Percentiles rank a stretch among this genome's conserved stretches.
Evolutionary conservation across 75 land plant genomes (phyloP).

Genomic region (Selaginella moellendorffii): DNA sequence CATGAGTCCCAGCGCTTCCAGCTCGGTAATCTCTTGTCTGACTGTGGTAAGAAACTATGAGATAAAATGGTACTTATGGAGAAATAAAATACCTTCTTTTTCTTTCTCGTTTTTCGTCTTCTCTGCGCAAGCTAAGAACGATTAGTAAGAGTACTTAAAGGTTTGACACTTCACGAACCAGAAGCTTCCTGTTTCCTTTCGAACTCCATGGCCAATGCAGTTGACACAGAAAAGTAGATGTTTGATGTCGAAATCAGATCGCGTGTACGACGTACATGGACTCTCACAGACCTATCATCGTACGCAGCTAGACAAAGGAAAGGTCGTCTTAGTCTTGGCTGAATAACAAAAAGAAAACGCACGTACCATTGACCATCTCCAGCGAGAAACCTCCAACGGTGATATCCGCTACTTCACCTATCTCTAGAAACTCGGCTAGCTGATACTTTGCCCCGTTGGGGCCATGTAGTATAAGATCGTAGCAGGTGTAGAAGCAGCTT

Average conservation of each 20-base stretch:
- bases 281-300: slow-evolving; percentile 92
- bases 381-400: slow-evolving; percentile 70
- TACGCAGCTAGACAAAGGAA: slow-evolving; percentile 50
- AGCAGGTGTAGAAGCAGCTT: slow-evolving; percentile 91
- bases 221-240: slow-evolving; percentile 77
- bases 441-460: slow-evolving; percentile 73
- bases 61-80: neutral
- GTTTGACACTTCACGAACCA: slow-evolving; percentile 21
- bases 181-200: slow-evolving; percentile 39
- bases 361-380: slow-evolving; percentile 88
- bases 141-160: neutral
- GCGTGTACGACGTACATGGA: slow-evolving; percentile 77
- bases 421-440: slow-evolving; percentile 84
- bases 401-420: slow-evolving; percentile 92
- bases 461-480: slow-evolving; percentile 64
- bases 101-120: neutral
- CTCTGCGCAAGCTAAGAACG: neutral
- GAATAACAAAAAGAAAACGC: neutral
- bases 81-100: neutral
- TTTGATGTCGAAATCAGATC: slow-evolving; percentile 75
- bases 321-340: neutral
- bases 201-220: slow-evolving; percentile 68
- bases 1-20: slow-evolving; percentile 87
- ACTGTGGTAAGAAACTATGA: neutral
- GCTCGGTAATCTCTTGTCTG: slow-evolving; percentile 55